These are phyloP conservation scores for button mushroom (Agaricus bisporus) DNA, from an alignment of 768 basidiomycete species.

Conservation along the genomic window DNA sequence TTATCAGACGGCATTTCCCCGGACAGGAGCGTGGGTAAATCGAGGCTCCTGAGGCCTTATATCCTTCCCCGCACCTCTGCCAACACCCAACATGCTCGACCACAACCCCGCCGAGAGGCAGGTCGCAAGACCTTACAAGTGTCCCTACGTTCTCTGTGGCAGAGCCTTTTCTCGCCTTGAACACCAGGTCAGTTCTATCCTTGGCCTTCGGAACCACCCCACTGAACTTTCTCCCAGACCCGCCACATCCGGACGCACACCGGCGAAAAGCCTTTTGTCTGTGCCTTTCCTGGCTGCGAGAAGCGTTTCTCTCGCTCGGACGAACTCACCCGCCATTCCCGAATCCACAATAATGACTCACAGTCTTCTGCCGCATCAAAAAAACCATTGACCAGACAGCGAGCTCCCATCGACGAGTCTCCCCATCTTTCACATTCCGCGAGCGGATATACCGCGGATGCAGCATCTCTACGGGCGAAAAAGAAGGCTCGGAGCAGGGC, in stretches of 20 bases:
- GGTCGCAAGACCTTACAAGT: constrained; percentile 82
- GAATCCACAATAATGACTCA: constrained; percentile 79
- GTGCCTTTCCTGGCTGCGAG: constrained; percentile 91
- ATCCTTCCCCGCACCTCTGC: constrained; percentile 3
- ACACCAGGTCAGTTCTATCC: constrained; percentile 63
- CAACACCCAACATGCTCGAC: constrained; percentile 14
- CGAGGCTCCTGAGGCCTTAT: background rate
- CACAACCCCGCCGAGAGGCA: constrained; percentile 24
- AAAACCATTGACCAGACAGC: constrained; percentile 15
- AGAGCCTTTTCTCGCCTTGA: constrained; percentile 96
- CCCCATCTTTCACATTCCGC: background rate
- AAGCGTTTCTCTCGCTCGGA: constrained; percentile 98
- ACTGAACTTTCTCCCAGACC: constrained; percentile 50
- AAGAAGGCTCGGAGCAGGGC: constrained; percentile 77
- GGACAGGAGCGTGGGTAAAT: constrained; percentile 3
- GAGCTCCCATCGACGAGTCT: constrained; percentile 14
- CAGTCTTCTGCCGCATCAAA: constrained; percentile 12
- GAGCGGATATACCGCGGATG: constrained; percentile 1
- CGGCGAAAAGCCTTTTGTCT: constrained; percentile 94
- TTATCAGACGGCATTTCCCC: background rate
- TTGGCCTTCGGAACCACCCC: constrained; percentile 1
- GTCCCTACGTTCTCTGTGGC: constrained; percentile 85
- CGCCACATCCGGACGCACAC: constrained; percentile 98
- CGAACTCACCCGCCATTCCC: constrained; percentile 92
- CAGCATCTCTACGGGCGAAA: constrained; percentile 39